Conservation (phyloP, 192 early-diverging fungal species). For the Umbelopsis sp. region DNA sequence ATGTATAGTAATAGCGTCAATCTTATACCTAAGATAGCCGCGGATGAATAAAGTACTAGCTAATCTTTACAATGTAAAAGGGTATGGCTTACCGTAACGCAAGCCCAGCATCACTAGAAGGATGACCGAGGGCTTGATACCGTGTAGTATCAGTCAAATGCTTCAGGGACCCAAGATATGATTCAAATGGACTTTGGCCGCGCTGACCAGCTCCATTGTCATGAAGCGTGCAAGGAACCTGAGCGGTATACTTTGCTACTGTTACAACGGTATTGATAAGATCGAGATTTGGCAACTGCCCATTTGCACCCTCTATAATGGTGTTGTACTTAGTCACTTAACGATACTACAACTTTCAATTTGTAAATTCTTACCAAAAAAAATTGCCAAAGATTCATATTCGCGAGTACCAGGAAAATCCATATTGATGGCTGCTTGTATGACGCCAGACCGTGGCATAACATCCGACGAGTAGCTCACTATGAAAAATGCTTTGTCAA, state of each 20-base stretch:
- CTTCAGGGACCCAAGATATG: conserved; percentile 47
- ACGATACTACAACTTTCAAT: not conserved
- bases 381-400: conserved; percentile 70
- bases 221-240: conserved; percentile 63
- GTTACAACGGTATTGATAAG: conserved; percentile 76
- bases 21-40: conserved; percentile 61
- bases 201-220: conserved; percentile 38
- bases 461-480: conserved; percentile 32
- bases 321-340: not conserved
- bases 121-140: conserved; percentile 69
- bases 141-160: conserved; percentile 61
- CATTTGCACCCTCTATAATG: conserved; percentile 77
- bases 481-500: not conserved
- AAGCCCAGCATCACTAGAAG: conserved; percentile 69
- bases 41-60: not conserved
- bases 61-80: not conserved
- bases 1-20: conserved; percentile 76
- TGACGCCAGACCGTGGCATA: conserved; percentile 70
- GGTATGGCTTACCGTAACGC: conserved; percentile 57
- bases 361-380: conserved; percentile 56
- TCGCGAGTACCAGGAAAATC: conserved; percentile 76
- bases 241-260: conserved; percentile 54
- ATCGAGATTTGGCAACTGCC: conserved; percentile 92
- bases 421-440: conserved; percentile 85
- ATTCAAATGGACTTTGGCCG: conserved; percentile 35